These are phyloP conservation scores for Clitopilus hobsonii DNA, from an alignment of 768 basidiomycete genomes.

Conservation along the genomic window DNA sequence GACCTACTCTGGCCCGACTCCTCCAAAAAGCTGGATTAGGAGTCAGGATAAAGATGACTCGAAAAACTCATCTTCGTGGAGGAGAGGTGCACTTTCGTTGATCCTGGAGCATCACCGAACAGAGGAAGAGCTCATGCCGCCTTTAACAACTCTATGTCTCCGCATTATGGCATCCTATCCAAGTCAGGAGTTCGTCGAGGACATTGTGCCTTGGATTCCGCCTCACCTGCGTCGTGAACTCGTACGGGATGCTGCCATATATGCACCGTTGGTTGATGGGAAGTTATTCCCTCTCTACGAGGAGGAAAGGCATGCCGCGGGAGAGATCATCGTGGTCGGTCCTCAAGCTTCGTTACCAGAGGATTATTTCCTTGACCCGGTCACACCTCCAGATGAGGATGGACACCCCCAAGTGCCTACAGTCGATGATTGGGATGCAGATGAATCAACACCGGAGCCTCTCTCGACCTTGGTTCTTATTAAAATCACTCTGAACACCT, in stretches of 20 bases:
- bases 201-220: conserved; percentile 48
- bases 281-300: conserved; percentile 49
- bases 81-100: conserved; percentile 51
- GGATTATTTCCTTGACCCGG: conserved; percentile 32
- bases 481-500: conserved; percentile 38
- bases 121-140: conserved; percentile 30
- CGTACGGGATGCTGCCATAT: conserved; percentile 53
- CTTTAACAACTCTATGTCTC: conserved; percentile 56
- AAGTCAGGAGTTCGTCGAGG: conserved; percentile 36
- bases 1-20: conserved; percentile 40
- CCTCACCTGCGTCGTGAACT: conserved; percentile 55
- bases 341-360: conserved; percentile 40
- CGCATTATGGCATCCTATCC: conserved; percentile 36
- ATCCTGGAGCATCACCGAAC: conserved; percentile 31
- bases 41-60: conserved; percentile 15
- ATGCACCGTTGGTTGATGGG: conserved; percentile 45
- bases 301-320: conserved; percentile 48
- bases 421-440: conserved; percentile 40
- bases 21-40: conserved; percentile 57
- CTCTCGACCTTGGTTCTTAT: conserved; percentile 49
- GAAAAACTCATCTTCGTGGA: conserved; percentile 36
- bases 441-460: conserved; percentile 25
- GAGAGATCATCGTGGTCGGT: conserved; percentile 64
- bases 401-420: background rate
- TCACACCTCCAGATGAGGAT: background rate